Base-by-base conservation (phyloP, 1,139 yeast genomes). In the Pichia sp. region DNA sequence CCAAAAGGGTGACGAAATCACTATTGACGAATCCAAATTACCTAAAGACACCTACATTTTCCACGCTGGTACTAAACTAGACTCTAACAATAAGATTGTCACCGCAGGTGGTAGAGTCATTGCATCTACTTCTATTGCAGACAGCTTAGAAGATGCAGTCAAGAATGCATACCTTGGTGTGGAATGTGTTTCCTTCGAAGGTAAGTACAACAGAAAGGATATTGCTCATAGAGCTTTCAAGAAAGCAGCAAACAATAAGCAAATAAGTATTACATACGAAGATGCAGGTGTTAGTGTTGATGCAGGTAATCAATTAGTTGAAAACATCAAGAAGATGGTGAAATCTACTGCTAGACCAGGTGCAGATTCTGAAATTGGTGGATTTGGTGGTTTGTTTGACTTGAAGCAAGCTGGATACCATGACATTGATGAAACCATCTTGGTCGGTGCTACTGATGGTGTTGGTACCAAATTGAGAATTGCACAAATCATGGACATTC, bases 361-460 rank as follows among this genome's bases (percentile, higher is more conserved):
- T 52, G 94, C 98, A 30, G 96, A 91, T 56, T 86, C 97, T 16
- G 96, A 87, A 50, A 91, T 93, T 51, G 99, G 99, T 57, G 99
- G 99, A 4, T 93, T 93, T 55, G 99, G 99, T 47, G 99, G 98
- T 47, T 66, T 88, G 30, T 93, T 93, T 51, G 98, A 93, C 59
- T 70, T 93, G 52, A 75, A 79, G 52, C 77, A 79, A 36, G 94
- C 95, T 32, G 97, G 97, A 10, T 93, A 80, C 62, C 63, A 65
- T 40, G 75, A 78, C 44, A 64, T 74, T 21, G 74, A 70, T 44
- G 79, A 81, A 38, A 85, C 96, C 10, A 64, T 93, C 39, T 67
- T 93, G 42, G 97, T 93, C 33, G 96, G 94, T 44, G 97, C 98
- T 39, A 93, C 98, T 32, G 99, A 93, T 63, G 99, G 99, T 63